Evolutionary conservation across 495 filamentous ascomycete species (phyloP).

Genomic region (Penicillium paradoxum): DNA sequence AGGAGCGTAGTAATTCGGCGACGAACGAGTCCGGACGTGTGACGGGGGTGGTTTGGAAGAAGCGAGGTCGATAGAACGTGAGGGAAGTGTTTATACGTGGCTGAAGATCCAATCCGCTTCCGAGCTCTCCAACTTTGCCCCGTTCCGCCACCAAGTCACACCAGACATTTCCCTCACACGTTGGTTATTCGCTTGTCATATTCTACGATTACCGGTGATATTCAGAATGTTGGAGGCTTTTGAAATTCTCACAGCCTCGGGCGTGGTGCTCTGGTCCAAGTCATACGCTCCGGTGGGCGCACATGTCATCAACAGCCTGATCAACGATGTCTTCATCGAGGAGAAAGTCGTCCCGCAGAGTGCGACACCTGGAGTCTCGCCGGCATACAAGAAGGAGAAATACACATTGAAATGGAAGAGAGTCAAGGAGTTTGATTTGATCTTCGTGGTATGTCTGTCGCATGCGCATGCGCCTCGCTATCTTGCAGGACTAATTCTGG

Average conservation of each 20-base stretch:
- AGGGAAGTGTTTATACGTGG: conserved; percentile 41
- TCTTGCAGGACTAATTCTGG: conserved; percentile 17
- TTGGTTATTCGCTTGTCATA: background rate
- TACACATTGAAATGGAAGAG: conserved; percentile 94
- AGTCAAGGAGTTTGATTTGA: conserved; percentile 84
- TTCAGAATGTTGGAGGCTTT: conserved; percentile 82
- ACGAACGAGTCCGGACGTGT: conserved; percentile 2
- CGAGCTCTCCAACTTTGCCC: conserved; percentile 27
- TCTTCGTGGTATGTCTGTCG: conserved; percentile 76
- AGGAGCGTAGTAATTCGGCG: background rate
- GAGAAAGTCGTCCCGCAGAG: conserved; percentile 66
- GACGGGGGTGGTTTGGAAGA: conserved; percentile 6
- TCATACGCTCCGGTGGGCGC: conserved; percentile 74
- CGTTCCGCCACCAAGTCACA: conserved; percentile 34
- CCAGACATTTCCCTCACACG: conserved; percentile 7
- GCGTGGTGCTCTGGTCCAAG: conserved; percentile 94
- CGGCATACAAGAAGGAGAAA: conserved; percentile 82
- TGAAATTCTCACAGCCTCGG: conserved; percentile 91
- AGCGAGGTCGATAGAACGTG: conserved; percentile 9
- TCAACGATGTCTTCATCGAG: conserved; percentile 95
- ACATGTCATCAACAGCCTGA: conserved; percentile 86
- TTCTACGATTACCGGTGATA: background rate
- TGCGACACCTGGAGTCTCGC: conserved; percentile 25
- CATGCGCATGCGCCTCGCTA: conserved; percentile 4
- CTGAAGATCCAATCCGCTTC: conserved; percentile 31